A percentile compares a stretch with the other conserved stretches of the same genome.
Conservation (phyloP, 306 rosid genomes). For the Senna tora region DNA sequence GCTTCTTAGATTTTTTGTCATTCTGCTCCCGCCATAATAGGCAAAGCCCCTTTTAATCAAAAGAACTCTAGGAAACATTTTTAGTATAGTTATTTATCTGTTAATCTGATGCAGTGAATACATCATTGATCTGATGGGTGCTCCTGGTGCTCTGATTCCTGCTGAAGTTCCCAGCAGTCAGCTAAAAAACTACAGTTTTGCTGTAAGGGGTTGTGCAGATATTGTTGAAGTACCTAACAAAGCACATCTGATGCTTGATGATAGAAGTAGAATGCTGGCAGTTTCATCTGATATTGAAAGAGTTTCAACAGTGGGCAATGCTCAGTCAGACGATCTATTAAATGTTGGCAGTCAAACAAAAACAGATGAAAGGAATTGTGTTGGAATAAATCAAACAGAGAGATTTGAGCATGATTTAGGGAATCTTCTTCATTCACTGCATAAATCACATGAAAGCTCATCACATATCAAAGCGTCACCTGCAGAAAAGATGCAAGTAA, state of each 20-base stretch:
- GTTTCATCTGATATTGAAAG: constrained; percentile 46
- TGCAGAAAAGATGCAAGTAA: constrained; percentile 80
- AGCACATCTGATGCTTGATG: constrained; percentile 44
- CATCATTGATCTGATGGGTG: constrained; percentile 97
- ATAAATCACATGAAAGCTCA: constrained; percentile 55
- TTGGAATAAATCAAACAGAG: constrained; percentile 52
- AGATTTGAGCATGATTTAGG: constrained; percentile 48
- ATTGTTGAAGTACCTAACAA: constrained; percentile 54
- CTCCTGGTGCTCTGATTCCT: constrained; percentile 96
- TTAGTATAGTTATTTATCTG: constrained; percentile 40
- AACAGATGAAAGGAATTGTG: constrained; percentile 42
- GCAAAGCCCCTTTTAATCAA: constrained; percentile 15
- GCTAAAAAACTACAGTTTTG: constrained; percentile 64
- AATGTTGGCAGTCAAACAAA: constrained; percentile 44
- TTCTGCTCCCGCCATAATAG: constrained; percentile 30
- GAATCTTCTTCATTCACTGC: constrained; percentile 46
- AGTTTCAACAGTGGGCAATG: constrained; percentile 47
- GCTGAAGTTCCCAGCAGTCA: constrained; percentile 93
- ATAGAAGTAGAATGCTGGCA: constrained; percentile 43
- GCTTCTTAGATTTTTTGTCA: constrained; percentile 20
- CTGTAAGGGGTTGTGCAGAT: constrained; percentile 63
- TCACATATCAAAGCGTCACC: constrained; percentile 56
- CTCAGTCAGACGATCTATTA: constrained; percentile 56
- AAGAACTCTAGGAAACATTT: constrained; percentile 30
- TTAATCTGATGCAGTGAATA: constrained; percentile 80